A percentile compares a stretch with the other conserved stretches of the same genome.
phyloP scores from a whole-genome alignment of 2,329 filamentous ascomycete genomes.

The Verticillium dahliae region DNA sequence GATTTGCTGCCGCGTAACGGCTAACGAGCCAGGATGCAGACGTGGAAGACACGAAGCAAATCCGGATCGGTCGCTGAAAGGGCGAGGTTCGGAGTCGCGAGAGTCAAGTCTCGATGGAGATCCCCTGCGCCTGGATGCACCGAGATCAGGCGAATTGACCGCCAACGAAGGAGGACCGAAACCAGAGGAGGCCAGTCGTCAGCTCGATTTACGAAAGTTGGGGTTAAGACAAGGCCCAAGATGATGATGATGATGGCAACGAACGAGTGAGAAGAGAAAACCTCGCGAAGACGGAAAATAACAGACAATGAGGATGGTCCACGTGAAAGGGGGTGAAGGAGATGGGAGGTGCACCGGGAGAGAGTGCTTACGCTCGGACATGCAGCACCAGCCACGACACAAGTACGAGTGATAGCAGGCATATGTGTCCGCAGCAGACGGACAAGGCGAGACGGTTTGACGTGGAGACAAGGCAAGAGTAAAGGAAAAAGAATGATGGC shows the following conservation, averaged over 20 bases:
- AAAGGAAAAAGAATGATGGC: not conserved
- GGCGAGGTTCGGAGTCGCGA: slow-evolving; percentile 7
- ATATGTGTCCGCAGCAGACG: not conserved
- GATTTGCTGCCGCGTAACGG: slow-evolving; percentile 8
- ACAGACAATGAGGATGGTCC: not conserved
- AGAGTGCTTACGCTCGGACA: not conserved
- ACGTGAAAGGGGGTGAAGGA: not conserved
- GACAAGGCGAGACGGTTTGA: not conserved
- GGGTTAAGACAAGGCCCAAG: not conserved
- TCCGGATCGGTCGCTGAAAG: slow-evolving; percentile 9
- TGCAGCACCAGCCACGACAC: not conserved
- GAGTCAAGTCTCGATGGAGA: slow-evolving; percentile 4
- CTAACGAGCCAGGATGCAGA: slow-evolving; percentile 6
- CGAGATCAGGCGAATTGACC: not conserved
- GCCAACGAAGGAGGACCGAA: not conserved
- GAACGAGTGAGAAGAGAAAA: not conserved
- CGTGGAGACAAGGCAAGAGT: not conserved
- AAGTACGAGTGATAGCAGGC: not conserved
- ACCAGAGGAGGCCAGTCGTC: not conserved
- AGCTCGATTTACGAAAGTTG: not conserved
- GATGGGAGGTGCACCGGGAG: not conserved
- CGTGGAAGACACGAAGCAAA: slow-evolving; percentile 10
- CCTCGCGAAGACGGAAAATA: not conserved
- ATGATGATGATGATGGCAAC: not conserved
- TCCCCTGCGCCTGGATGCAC: not conserved